Conservation (phyloP, 345 rosid species). For the Arabis hirsuta region DNA sequence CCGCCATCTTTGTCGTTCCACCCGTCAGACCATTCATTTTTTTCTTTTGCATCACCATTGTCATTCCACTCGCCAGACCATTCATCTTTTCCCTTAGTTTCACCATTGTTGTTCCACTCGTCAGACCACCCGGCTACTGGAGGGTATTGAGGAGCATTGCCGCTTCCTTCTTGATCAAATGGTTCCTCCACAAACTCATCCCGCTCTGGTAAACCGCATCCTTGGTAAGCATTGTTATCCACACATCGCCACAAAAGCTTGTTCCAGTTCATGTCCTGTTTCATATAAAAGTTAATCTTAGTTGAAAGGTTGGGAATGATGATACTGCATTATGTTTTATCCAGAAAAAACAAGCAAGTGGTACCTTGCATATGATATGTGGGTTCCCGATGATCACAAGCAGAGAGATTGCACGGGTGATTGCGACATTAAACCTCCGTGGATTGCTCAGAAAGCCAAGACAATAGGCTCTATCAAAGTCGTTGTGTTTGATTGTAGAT, state of each 20-base stretch:
- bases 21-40: slow-evolving; percentile 23
- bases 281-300: slow-evolving; percentile 3
- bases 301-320: neutral
- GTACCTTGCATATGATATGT: slow-evolving; percentile 79
- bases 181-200: slow-evolving; percentile 45
- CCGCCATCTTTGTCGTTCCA: slow-evolving; percentile 25
- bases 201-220: slow-evolving; percentile 77
- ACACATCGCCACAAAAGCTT: slow-evolving; percentile 74
- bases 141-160: slow-evolving; percentile 36
- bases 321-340: neutral
- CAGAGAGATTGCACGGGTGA: slow-evolving; percentile 82
- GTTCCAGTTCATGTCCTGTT: slow-evolving; percentile 77
- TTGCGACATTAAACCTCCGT: slow-evolving; percentile 86
- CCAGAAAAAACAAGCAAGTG: slow-evolving; percentile 16
- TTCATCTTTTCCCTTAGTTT: slow-evolving; percentile 54
- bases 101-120: slow-evolving; percentile 48
- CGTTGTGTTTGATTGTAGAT: slow-evolving; percentile 80
- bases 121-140: slow-evolving; percentile 62
- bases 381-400: slow-evolving; percentile 83
- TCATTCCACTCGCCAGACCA: slow-evolving; percentile 66
- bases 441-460: slow-evolving; percentile 88
- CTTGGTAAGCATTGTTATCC: slow-evolving; percentile 74
- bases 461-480: slow-evolving; percentile 67
- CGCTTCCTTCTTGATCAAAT: slow-evolving; percentile 35
- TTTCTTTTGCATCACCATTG: neutral